Percentiles rank a stretch among this genome's conserved stretches.
phyloP scores from a whole-genome alignment of 2,329 filamentous ascomycete genomes.

The Fusarium haematococcum region DNA sequence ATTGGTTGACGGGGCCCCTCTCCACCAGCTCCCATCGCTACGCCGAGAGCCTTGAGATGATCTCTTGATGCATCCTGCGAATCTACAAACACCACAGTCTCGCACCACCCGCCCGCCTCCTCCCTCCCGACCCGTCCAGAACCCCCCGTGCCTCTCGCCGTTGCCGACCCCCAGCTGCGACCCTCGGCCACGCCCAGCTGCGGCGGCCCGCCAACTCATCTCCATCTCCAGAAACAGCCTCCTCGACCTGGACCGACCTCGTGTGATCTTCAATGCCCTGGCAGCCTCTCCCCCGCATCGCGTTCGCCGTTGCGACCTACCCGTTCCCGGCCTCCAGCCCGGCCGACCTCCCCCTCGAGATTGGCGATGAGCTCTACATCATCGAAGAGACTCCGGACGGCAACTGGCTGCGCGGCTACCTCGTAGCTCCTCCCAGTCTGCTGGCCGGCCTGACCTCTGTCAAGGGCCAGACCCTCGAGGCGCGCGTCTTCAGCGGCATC shows the following conservation, averaged over 20 bases:
- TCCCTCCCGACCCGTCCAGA: constrained; percentile 14
- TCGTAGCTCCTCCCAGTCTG: constrained; percentile 92
- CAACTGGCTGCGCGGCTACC: constrained; percentile 94
- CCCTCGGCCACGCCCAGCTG: constrained; percentile 25
- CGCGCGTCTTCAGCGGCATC: constrained; percentile 97
- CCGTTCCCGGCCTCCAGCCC: constrained; percentile 89
- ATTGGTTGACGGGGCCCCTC: constrained; percentile 42
- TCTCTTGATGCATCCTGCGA: constrained; percentile 46
- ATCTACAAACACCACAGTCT: constrained; percentile 26
- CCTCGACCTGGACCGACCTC: constrained; percentile 29
- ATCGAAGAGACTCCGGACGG: constrained; percentile 95
- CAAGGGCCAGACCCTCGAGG: constrained; percentile 93
- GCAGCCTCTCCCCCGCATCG: constrained; percentile 96
- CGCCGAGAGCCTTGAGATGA: constrained; percentile 32
- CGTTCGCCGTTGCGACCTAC: constrained; percentile 96
- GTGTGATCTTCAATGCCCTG: constrained; percentile 79
- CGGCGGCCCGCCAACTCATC: constrained; percentile 25
- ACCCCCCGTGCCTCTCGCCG: constrained; percentile 10
- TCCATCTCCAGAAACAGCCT: constrained; percentile 17
- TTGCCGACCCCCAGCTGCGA: constrained; percentile 38
- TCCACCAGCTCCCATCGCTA: constrained; percentile 38
- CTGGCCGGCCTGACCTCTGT: constrained; percentile 90
- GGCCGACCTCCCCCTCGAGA: constrained; percentile 94
- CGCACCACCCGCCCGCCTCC: constrained; percentile 8
- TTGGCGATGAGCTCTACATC: constrained; percentile 98